Evolutionary conservation across 257 asterid species (phyloP), one percentile per base, ranked within the genome.

Genomic region (Solanum ossicruentum): DNA sequence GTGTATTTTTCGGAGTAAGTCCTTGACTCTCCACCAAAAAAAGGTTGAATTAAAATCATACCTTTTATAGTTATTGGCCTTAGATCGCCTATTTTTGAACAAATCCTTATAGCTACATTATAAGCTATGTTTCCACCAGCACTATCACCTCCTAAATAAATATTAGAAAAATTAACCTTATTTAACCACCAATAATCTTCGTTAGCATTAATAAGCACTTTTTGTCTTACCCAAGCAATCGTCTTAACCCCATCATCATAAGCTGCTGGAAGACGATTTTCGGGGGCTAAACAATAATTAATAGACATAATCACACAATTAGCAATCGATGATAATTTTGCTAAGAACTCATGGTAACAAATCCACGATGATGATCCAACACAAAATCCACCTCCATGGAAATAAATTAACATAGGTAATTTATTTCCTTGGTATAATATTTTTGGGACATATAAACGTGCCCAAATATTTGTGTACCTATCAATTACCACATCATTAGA

Each of bases 321-420:
- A 45, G 90, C 73, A 60, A 75, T 86, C 12, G 92, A 49, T 56
- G 97, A 88, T 43, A 95, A 78, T 54, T 88, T 93, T 5, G 93
- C 90, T 0, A 95, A 91, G 87, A 94, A 93, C 9, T 94, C 94
- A 66, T 94, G 97, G 90, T 95, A 95, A 85, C 97, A 94, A 67
- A 83, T 85, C 98, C 98, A 94, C 10, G 97, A 90, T 12, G 97
- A 89, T 45, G 98, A 90, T 20, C 97, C 99, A 13, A 95, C 97
- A 69, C 99, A 95, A 81, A 95, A 94, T 56, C 98, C 98, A 82
- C 98, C 98, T 1, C 98, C 98, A 84, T 93, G 98, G 73, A 93
- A 96, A 89, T 94, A 96, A 10, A 93, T 84, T 1, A 96, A 67
- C 49, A 96, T 49, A n/a, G 98, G 96, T 10, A 51, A 51, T 77